Percentiles rank a stretch among this genome's conserved stretches.
phyloP scores from a whole-genome alignment of 345 rosid genomes.

The Microthlaspi erraticum region DNA sequence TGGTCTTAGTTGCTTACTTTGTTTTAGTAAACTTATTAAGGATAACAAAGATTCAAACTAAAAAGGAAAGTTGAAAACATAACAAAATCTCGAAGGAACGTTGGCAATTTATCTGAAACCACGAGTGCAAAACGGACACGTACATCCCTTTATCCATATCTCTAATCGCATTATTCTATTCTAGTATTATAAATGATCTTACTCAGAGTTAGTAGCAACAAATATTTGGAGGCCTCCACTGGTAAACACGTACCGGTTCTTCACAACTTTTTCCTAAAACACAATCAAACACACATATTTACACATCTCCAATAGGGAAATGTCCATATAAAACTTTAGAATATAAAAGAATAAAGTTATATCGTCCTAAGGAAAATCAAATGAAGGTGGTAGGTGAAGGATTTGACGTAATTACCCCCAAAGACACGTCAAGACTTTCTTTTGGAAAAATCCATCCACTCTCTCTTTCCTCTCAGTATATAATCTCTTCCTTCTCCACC shows the following conservation, averaged over 20 bases:
- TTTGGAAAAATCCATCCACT: constrained; percentile 8
- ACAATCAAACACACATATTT: constrained; percentile 3
- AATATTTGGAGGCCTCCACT: constrained; percentile 21
- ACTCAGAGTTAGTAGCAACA: constrained; percentile 30
- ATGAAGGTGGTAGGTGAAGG: constrained; percentile 44
- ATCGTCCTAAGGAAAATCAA: constrained; percentile 15
- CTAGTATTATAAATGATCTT: constrained; percentile 1
- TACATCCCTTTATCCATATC: constrained; percentile 3
- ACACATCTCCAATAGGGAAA: constrained; percentile 3
- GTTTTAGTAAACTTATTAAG: constrained; percentile 5
- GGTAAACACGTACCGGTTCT: constrained; percentile 37
- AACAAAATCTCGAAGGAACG: constrained; percentile 23
- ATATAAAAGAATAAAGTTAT: neutral
- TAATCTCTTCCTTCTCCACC: constrained; percentile 30
- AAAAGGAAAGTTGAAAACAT: constrained; percentile 25
- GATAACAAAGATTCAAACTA: neutral
- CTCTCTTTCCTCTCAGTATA: constrained; percentile 21
- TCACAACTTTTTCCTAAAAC: constrained; percentile 14
- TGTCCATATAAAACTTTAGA: constrained; percentile 23
- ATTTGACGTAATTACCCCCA: constrained; percentile 41
- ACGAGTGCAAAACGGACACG: constrained; percentile 11
- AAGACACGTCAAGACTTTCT: constrained; percentile 35
- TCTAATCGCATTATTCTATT: neutral
- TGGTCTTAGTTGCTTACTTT: neutral
- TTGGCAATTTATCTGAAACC: constrained; percentile 6